Base-by-base conservation (phyloP, 2,329 filamentous ascomycete species). In the Botrytis fragariae region DNA sequence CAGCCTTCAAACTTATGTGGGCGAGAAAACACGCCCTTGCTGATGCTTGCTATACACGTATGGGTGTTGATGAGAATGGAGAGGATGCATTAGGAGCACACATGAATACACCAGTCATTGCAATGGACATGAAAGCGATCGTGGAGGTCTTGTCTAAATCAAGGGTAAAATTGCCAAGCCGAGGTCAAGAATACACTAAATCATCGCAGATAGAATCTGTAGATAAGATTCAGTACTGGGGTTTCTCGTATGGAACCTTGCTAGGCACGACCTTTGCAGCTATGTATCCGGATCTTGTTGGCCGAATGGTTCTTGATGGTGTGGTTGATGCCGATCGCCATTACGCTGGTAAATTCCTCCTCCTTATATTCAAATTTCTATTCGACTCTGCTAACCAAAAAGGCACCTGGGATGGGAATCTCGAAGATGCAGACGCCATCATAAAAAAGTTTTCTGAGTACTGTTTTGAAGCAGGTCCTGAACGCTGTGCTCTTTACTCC, bases 251-350 rank as follows among this genome's bases (percentile, higher is more conserved):
- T 42, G 25, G 12, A 75, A 77, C 74, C 25, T 60, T 77, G 10
- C 74, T 85, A 18, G 83, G 84, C 8, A 83, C 82, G 35, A 84
- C 82, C 1, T 85, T 85, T 74, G 84, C 83, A 16, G 82, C 83
- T 2, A 82, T 85, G 81, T 84, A 82, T 74, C 84, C 84, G 3
- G 80, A 80, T 6, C 79, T 81, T 20, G 80, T 86, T 16, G 84
- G 83, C 0, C 82, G 85, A 35, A 76, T 86, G 57, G 78, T 86
- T 32, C 74, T 79, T 22, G 78, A 78, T 74, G 75, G 78, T 35
- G 74, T 78, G 12, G 77, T 78, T 42, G 78, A 81, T 57, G 75
- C 77, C 2, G 75, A 78, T 64, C 69, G 73, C 57, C 78, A 79
- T 51, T 67, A 48, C n/a, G 42, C 44, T 29, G n/a, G 61, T 44